A percentile compares a stretch with the other conserved stretches of the same genome.
Conservation (phyloP, 108 stramenopile species). For the Nitzschia sp. region DNA sequence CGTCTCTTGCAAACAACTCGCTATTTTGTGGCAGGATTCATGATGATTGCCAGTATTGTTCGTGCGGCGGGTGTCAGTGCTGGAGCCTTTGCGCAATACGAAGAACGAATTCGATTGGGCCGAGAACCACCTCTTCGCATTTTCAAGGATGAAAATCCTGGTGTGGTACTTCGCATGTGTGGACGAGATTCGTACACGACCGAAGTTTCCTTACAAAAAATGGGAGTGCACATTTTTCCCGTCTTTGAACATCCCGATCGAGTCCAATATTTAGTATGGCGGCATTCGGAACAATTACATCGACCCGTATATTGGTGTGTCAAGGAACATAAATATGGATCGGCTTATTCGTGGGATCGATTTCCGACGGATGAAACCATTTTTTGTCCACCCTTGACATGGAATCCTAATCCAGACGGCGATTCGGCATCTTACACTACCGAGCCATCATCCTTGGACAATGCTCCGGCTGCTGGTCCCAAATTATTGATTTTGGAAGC, state of each 20-base stretch:
- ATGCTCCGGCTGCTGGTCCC: background rate
- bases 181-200: slow-evolving; percentile 13
- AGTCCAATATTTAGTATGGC: slow-evolving; percentile 19
- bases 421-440: background rate
- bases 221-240: slow-evolving; percentile 12
- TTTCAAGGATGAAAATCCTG: background rate
- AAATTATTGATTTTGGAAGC: slow-evolving; percentile 25
- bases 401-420: background rate
- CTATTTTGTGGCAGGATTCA: slow-evolving; percentile 23
- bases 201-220: slow-evolving; percentile 12
- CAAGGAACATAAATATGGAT: slow-evolving; percentile 13
- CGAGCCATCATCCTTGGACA: no score
- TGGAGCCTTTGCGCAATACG: slow-evolving; percentile 10
- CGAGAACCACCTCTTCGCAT: slow-evolving; percentile 21
- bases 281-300: slow-evolving; percentile 8
- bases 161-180: slow-evolving; percentile 20
- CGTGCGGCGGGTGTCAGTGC: slow-evolving; percentile 22
- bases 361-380: slow-evolving; percentile 13
- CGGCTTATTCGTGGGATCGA: slow-evolving; percentile 14
- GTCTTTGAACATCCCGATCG: slow-evolving; percentile 22
- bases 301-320: slow-evolving; percentile 21
- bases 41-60: slow-evolving; percentile 24
- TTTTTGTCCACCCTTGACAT: background rate
- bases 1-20: slow-evolving; percentile 1
- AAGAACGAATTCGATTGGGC: slow-evolving; percentile 21